phyloP scores from a whole-genome alignment of 2,329 filamentous ascomycete species.

The Sclerotinia nivalis region DNA sequence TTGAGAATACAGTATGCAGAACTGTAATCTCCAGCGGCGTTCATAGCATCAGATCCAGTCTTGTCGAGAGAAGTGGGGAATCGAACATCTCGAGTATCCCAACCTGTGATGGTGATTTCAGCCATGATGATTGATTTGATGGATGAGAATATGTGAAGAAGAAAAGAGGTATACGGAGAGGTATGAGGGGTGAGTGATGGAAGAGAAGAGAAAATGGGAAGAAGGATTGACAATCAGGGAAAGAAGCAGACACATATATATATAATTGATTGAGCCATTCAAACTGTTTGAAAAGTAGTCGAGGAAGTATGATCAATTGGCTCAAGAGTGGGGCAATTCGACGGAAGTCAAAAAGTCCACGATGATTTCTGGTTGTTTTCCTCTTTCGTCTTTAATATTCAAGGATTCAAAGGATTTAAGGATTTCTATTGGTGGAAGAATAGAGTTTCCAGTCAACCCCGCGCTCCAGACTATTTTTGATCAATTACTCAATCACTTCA shows the following conservation, averaged over 20 bases:
- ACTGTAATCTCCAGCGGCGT: slow-evolving; percentile 89
- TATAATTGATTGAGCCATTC: background rate
- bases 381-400: background rate
- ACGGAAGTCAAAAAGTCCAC: background rate
- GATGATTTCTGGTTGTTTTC: slow-evolving; percentile 13
- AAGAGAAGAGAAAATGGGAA: background rate
- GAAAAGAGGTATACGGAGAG: background rate
- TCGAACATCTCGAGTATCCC: slow-evolving; percentile 70
- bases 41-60: slow-evolving; percentile 97
- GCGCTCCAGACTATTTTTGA: slow-evolving; percentile 13
- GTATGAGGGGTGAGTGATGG: background rate
- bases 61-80: slow-evolving; percentile 93
- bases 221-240: background rate
- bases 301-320: background rate
- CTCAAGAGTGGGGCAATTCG: slow-evolving; percentile 11
- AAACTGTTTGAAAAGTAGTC: background rate
- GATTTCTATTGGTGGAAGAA: slow-evolving; percentile 16
- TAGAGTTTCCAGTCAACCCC: slow-evolving; percentile 14
- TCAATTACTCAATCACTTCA: slow-evolving; percentile 1
- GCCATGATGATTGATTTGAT: slow-evolving; percentile 42
- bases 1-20: slow-evolving; percentile 90
- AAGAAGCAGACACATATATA: slow-evolving; percentile 16
- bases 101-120: slow-evolving; percentile 71
- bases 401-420: background rate
- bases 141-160: background rate